phyloP scores from a whole-genome alignment of 371 early-diverging fungal species.

The Actinomucor elegans region DNA sequence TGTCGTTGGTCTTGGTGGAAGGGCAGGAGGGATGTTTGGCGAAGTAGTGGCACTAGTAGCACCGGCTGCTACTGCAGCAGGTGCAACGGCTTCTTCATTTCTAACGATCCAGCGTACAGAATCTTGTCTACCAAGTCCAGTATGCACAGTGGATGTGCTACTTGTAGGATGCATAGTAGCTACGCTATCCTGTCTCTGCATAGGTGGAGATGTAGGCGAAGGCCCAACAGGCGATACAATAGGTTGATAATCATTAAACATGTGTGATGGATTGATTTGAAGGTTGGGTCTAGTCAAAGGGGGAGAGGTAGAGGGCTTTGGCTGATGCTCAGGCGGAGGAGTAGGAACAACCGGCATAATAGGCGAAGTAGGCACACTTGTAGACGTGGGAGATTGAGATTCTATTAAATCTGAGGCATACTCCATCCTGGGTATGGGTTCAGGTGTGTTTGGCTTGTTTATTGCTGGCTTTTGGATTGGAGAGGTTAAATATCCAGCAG shows the following conservation, averaged over 20 bases:
- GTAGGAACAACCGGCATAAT: not conserved
- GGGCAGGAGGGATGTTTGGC: not conserved
- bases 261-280: not conserved
- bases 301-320: not conserved
- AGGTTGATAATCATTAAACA: slow-evolving; percentile 1
- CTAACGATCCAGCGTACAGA: slow-evolving; percentile 3
- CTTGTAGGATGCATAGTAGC: not conserved
- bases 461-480: not conserved
- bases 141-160: not conserved
- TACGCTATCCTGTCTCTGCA: not conserved
- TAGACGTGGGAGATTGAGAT: not conserved
- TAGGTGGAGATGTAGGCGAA: not conserved
- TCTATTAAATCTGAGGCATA: not conserved
- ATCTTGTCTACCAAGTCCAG: not conserved
- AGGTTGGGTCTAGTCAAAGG: not conserved
- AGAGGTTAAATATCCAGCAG: not conserved
- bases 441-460: not conserved
- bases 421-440: not conserved
- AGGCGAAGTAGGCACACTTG: not conserved
- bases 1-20: not conserved
- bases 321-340: not conserved
- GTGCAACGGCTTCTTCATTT: not conserved
- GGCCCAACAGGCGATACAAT: not conserved
- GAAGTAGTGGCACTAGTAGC: too few species aligned
- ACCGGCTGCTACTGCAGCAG: not conserved